Evolutionary conservation across 202 grass and related monocot species (phyloP).

Genomic region (Schoenoplectus triqueter): DNA sequence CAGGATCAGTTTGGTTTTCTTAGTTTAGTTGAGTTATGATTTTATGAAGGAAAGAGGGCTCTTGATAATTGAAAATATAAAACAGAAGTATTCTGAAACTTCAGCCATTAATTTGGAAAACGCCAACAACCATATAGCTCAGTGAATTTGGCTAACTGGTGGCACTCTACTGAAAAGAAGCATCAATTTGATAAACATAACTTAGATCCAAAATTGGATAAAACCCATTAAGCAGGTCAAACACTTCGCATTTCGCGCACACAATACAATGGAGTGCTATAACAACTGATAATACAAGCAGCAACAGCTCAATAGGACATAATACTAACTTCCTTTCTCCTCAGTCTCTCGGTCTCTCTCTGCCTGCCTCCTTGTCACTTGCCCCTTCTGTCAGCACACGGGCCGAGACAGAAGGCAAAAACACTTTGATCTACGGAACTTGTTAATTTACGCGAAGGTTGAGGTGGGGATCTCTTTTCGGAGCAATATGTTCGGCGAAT

Average conservation of each 20-base stretch:
- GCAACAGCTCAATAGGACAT: not conserved
- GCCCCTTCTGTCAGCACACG: not conserved
- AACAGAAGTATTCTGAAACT: not conserved
- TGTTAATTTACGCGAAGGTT: not conserved
- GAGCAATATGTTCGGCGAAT: not conserved
- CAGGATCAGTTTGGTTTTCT: not conserved
- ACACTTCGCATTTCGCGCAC: not conserved
- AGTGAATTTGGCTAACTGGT: not conserved
- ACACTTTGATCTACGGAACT: not conserved
- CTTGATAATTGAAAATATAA: not conserved
- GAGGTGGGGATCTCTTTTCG: not conserved
- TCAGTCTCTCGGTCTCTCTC: not conserved
- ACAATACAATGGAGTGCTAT: not conserved
- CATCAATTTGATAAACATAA: not conserved
- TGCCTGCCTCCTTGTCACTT: not conserved
- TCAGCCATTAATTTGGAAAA: not conserved
- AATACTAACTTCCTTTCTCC: not conserved
- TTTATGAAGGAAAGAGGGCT: not conserved
- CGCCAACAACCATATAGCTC: not conserved
- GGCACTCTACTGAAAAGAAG: not conserved
- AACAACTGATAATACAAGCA: not conserved
- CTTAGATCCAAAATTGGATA: not conserved
- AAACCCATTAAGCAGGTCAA: not conserved
- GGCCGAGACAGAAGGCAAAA: not conserved
- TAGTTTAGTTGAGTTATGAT: not conserved